These are phyloP conservation scores for Penicillium hesseltinei DNA, from an alignment of 2,329 filamentous ascomycete genomes.

Conservation along the genomic window DNA sequence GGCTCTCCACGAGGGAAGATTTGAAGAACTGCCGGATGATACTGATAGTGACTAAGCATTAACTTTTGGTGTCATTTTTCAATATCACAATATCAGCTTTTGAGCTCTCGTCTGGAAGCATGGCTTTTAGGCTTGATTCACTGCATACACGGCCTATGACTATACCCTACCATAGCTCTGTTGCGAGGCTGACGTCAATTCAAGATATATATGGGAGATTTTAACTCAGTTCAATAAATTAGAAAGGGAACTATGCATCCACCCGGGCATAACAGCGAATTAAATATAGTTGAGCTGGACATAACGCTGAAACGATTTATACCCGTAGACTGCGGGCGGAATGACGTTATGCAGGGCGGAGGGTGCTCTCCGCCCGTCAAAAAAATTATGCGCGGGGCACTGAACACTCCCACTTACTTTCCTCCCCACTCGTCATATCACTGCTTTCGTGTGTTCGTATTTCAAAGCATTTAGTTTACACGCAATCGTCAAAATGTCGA, in stretches of 20 bases:
- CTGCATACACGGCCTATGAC: not conserved
- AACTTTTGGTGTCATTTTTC: not conserved
- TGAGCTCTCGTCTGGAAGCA: not conserved
- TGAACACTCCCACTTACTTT: slow-evolving; percentile 9
- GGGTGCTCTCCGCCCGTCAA: slow-evolving; percentile 30
- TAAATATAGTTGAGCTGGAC: not conserved
- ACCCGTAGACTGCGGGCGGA: slow-evolving; percentile 1
- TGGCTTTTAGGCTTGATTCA: not conserved
- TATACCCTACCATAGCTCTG: not conserved
- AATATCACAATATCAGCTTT: too few relatives aligned
- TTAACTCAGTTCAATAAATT: too few relatives aligned
- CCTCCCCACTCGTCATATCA: not conserved
- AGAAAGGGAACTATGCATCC: not conserved
- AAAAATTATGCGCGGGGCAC: slow-evolving; percentile 37
- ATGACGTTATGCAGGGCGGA: slow-evolving; percentile 23
- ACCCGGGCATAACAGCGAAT: not conserved
- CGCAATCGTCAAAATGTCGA: slow-evolving; percentile 34
- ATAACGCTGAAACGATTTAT: not conserved
- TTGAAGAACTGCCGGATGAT: slow-evolving; percentile 66
- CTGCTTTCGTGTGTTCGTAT: not conserved
- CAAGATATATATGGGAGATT: too few relatives aligned
- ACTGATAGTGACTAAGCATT: slow-evolving; percentile 33
- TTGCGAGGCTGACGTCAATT: not conserved
- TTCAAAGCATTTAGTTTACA: not conserved
- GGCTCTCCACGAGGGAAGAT: slow-evolving; percentile 66